phyloP scores from a whole-genome alignment of 768 basidiomycete species.

The Boletus subparvulus region DNA sequence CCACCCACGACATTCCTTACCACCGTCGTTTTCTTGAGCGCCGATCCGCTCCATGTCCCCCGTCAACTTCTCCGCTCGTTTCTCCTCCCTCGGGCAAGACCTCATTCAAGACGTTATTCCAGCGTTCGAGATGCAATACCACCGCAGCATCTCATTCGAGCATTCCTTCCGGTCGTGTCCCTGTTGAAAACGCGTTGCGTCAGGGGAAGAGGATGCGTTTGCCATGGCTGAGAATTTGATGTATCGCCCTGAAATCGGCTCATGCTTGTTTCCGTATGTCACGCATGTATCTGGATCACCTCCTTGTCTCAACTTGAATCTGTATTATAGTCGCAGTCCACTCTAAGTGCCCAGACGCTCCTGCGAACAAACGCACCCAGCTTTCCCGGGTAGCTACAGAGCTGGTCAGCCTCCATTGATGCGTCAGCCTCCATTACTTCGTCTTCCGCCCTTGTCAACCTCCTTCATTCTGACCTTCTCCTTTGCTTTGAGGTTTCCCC shows the following conservation, averaged over 20 bases:
- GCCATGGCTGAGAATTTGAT: conserved; percentile 33
- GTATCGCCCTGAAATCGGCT: conserved; percentile 3
- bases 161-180: conserved; percentile 17
- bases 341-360: neutral
- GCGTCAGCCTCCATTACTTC: conserved; percentile 21
- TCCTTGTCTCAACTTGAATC: conserved; percentile 8
- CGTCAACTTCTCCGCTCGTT: conserved; percentile 10
- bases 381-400: neutral
- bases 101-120: conserved; percentile 28
- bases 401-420: conserved; percentile 23
- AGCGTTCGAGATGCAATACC: conserved; percentile 29
- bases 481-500: conserved; percentile 4
- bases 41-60: conserved; percentile 20
- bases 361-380: neutral
- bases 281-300: conserved; percentile 18
- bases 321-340: conserved; percentile 7
- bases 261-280: conserved; percentile 22
- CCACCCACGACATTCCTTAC: conserved; percentile 6
- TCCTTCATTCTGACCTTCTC: conserved; percentile 5
- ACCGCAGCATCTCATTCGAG: conserved; percentile 9
- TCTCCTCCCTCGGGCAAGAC: conserved; percentile 17
- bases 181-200: conserved; percentile 22
- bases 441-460: conserved; percentile 2
- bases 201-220: conserved; percentile 32
- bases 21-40: conserved; percentile 11